Percentiles rank a stretch among this genome's conserved stretches.
These are phyloP conservation scores for Penicillium sp. DNA, from an alignment of 2,329 filamentous ascomycete species.

Conservation along the genomic window DNA sequence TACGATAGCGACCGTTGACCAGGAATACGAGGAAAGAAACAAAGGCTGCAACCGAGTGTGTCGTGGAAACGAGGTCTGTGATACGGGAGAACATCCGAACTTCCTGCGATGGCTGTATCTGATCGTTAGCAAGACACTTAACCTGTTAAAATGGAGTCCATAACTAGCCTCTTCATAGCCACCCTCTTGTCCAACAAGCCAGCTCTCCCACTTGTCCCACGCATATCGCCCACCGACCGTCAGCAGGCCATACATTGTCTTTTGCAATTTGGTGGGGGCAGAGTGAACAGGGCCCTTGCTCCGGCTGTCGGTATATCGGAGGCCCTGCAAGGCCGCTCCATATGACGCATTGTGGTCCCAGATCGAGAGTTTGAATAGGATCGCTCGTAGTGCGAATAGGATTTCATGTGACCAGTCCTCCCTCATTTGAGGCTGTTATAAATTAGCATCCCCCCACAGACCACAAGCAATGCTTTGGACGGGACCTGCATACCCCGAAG, in stretches of 20 bases:
- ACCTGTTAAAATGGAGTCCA: slow-evolving; percentile 11
- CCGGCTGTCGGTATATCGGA: slow-evolving; percentile 87
- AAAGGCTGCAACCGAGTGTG: slow-evolving; percentile 82
- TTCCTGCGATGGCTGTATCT: slow-evolving; percentile 52
- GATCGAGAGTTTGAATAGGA: slow-evolving; percentile 91
- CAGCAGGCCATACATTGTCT: slow-evolving; percentile 79
- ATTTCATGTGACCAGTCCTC: slow-evolving; percentile 92
- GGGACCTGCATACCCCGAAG: slow-evolving; percentile 64
- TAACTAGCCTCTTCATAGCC: slow-evolving; percentile 66
- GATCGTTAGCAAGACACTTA: slow-evolving; percentile 24
- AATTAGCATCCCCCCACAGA: slow-evolving; percentile 8
- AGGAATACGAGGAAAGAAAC: slow-evolving; percentile 89
- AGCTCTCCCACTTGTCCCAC: slow-evolving; percentile 91
- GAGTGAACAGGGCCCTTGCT: slow-evolving; percentile 66
- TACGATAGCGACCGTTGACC: slow-evolving; percentile 87
- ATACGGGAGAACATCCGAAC: slow-evolving; percentile 68
- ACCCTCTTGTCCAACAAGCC: slow-evolving; percentile 77
- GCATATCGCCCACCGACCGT: slow-evolving; percentile 88
- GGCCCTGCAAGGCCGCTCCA: slow-evolving; percentile 88
- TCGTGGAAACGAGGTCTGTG: slow-evolving; percentile 71
- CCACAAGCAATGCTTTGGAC: not conserved
- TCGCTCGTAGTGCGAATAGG: slow-evolving; percentile 72
- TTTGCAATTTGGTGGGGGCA: slow-evolving; percentile 80
- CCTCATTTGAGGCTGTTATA: slow-evolving; percentile 64
- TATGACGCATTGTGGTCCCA: slow-evolving; percentile 98